Evolutionary conservation across 1,284 basidiomycete genomes (phyloP), one percentile per base, ranked within the genome.

Genomic region (Pseudozyma sp.): DNA sequence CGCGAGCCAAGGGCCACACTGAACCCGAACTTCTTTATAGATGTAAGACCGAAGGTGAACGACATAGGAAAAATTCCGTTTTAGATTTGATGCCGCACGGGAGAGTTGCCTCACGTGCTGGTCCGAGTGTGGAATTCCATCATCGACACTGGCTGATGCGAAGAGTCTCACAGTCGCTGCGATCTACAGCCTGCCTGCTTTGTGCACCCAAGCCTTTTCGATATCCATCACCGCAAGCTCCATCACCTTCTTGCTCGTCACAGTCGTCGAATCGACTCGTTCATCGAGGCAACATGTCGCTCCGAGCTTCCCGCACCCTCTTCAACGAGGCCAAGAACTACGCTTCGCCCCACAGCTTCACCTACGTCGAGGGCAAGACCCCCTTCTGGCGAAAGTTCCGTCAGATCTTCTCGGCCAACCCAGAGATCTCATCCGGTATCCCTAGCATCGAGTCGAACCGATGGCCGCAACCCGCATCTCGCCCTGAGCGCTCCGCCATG

Each of bases 371-470:
- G 63, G 82, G 82, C 35, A 68, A 69, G 37, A 81, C 82, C 24
- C 82, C 82, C 17, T 84, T 84, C 65, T 84, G 82, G 82, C 78
- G 81, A 52, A 82, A 82, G 69, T 76, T 83, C 64, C 68, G 80
- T 48, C 48, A 77, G 40, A 45, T 79, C 39, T 64, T 81, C 54
- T 71, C 75, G 42, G 88, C 94, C 75, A 94, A 95, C 86, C 93
- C 94, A 43, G 90, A 92, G 83, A 96, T 97, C 84, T 95, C 94
- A 14, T 91, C 89, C 70, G 94, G 94, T 85, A 89, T 97, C n/a
- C 94, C 94, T 30, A 87, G 93, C 14, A 50, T 66, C 90, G 50
- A 86, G 86, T 55, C 90, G 71, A 88, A 94, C 86, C 89, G 94
- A 79, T 92, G 90, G 84, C 95, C 94, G 35, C 92, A 90, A 61